These are phyloP conservation scores for Neodidymelliopsis sp. DNA, from an alignment of 2,329 filamentous ascomycete genomes.

Conservation along the genomic window DNA sequence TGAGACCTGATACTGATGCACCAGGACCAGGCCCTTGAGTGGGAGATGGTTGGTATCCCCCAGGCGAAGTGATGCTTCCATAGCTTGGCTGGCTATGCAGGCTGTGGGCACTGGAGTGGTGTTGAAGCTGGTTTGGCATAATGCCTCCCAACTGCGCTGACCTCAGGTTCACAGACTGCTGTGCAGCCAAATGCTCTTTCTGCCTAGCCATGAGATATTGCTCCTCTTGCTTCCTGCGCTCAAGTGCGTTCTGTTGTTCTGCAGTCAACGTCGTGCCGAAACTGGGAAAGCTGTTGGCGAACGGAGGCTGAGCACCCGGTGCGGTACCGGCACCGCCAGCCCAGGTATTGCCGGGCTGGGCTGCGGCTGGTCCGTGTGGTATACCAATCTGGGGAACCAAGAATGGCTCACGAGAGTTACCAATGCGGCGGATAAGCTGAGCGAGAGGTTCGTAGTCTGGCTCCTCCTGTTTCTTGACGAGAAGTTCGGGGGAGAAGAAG, in stretches of 20 bases:
- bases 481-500: conserved; percentile 93
- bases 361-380: conserved; percentile 78
- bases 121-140: conserved; percentile 74
- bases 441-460: conserved; percentile 92
- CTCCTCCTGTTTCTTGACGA: conserved; percentile 95
- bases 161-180: conserved; percentile 77
- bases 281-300: conserved; percentile 91
- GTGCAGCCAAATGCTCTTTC: conserved; percentile 88
- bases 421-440: conserved; percentile 92
- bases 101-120: conserved; percentile 94
- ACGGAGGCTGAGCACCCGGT: conserved; percentile 72
- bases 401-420: conserved; percentile 97
- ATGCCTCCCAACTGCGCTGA: conserved; percentile 68
- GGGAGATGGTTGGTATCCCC: conserved; percentile 69
- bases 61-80: conserved; percentile 90
- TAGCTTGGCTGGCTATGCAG: conserved; percentile 97
- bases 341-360: conserved; percentile 56
- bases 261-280: conserved; percentile 96
- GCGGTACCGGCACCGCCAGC: conserved; percentile 51
- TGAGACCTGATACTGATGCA: conserved; percentile 67
- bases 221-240: conserved; percentile 96
- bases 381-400: conserved; percentile 97
- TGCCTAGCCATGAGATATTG: conserved; percentile 97
- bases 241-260: conserved; percentile 96
- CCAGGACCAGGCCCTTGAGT: conserved; percentile 61